phyloP scores from a whole-genome alignment of 164 flowering plant genomes.

The Vitis cinerea region DNA sequence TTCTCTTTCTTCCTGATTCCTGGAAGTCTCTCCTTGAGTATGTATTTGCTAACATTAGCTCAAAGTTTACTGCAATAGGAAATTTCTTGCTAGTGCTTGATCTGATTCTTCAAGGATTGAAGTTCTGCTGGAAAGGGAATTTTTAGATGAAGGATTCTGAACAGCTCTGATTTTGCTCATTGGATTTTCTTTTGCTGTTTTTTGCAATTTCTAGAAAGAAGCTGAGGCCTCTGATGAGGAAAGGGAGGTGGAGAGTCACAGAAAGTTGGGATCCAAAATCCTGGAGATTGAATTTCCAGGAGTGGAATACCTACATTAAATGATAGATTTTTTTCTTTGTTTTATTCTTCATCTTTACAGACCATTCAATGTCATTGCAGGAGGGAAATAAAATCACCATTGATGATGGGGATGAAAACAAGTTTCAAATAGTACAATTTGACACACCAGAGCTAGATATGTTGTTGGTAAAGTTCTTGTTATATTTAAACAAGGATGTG shows the following conservation, averaged over 20 bases:
- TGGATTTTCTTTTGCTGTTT: not conserved
- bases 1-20: no score
- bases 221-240: constrained; percentile 9
- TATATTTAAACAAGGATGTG: not conserved
- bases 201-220: constrained; percentile 7
- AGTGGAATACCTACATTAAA: not conserved
- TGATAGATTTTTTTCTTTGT: not conserved
- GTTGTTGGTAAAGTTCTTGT: constrained; percentile 32
- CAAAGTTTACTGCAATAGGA: no score
- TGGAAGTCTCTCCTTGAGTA: no score
- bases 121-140: no score
- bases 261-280: constrained; percentile 6
- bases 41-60: no score
- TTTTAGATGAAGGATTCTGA: no score
- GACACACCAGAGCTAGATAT: constrained; percentile 59
- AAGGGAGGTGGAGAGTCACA: constrained; percentile 6
- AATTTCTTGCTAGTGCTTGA: no score
- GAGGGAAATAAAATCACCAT: constrained; percentile 18
- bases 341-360: not conserved
- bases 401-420: constrained; percentile 13
- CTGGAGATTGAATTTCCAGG: constrained; percentile 8
- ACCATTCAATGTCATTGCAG: constrained; percentile 24
- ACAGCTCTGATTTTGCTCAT: not conserved
- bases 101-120: no score
- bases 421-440: constrained; percentile 35